Conservation (phyloP, 768 basidiomycete genomes). For the Mycena capillaripes region DNA sequence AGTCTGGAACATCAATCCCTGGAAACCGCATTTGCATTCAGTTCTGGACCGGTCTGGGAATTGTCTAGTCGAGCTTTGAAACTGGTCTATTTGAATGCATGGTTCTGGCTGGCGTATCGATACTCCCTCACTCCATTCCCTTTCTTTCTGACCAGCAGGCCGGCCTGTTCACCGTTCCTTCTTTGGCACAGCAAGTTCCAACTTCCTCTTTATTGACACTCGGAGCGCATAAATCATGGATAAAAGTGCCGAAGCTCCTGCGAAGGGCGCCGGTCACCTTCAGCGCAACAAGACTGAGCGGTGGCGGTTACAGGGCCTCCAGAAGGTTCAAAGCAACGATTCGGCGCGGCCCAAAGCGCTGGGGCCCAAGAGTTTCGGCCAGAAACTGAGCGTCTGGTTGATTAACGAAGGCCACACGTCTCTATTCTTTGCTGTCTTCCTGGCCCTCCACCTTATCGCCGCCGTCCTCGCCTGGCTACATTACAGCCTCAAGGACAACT, state of each 20-base stretch:
- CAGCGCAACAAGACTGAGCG: slow-evolving; percentile 92
- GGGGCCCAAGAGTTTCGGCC: slow-evolving; percentile 52
- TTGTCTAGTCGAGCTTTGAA: slow-evolving; percentile 25
- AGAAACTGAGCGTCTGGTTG: slow-evolving; percentile 85
- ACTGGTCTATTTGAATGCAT: slow-evolving; percentile 17
- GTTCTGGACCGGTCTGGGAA: slow-evolving; percentile 33
- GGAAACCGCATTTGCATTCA: slow-evolving; percentile 16
- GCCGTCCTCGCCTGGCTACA: slow-evolving; percentile 82
- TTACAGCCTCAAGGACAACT: slow-evolving; percentile 87
- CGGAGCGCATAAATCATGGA: slow-evolving; percentile 63
- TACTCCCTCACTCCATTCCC: neutral
- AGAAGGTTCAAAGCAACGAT: slow-evolving; percentile 55
- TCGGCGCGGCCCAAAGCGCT: slow-evolving; percentile 45
- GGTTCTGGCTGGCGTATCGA: neutral
- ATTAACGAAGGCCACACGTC: slow-evolving; percentile 90
- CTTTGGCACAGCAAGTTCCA: neutral
- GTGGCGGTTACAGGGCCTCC: slow-evolving; percentile 85
- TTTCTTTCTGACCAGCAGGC: slow-evolving; percentile 30
- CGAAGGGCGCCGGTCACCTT: slow-evolving; percentile 62
- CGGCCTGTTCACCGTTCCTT: slow-evolving; percentile 26
- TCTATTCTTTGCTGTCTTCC: slow-evolving; percentile 85
- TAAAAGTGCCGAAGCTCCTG: slow-evolving; percentile 42
- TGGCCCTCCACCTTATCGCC: slow-evolving; percentile 86
- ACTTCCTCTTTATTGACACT: slow-evolving; percentile 35
- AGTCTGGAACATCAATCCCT: slow-evolving; percentile 32